These are phyloP conservation scores for Blastomyces silverae DNA, from an alignment of 2,329 filamentous ascomycete genomes.

Conservation along the genomic window DNA sequence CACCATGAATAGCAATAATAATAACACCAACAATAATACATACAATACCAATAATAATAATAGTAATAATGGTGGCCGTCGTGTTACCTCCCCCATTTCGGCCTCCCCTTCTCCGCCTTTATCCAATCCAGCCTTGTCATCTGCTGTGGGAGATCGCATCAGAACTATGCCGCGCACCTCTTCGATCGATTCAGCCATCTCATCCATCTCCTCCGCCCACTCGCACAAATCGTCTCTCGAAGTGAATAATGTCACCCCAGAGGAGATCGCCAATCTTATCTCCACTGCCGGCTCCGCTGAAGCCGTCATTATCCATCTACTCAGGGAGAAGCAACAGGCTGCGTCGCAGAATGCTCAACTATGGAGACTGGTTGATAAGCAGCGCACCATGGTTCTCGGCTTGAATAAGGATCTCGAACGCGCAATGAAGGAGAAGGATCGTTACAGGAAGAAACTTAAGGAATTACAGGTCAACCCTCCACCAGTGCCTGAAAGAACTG, in stretches of 20 bases:
- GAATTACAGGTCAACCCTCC: constrained; percentile 48
- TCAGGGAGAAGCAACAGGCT: constrained; percentile 86
- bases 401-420: constrained; percentile 92
- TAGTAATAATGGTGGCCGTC: constrained; percentile 5
- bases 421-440: constrained; percentile 87
- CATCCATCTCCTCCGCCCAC: constrained; percentile 58
- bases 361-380: constrained; percentile 95
- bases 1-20: constrained; percentile 1
- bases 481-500: constrained; percentile 13
- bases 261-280: constrained; percentile 73
- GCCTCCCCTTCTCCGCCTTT: constrained; percentile 29
- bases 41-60: neutral
- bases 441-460: constrained; percentile 84
- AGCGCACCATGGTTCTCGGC: constrained; percentile 84
- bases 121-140: constrained; percentile 18
- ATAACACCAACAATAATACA: neutral
- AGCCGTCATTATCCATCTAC: constrained; percentile 75
- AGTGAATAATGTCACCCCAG: constrained; percentile 49
- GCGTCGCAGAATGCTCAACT: constrained; percentile 85
- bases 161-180: constrained; percentile 59
- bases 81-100: constrained; percentile 25
- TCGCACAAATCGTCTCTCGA: constrained; percentile 55
- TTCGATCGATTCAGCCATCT: constrained; percentile 91
- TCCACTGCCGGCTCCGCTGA: constrained; percentile 82
- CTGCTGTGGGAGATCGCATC: constrained; percentile 17